Base-by-base conservation (phyloP, 75 land plant genomes). In the Sequoia sempervirens region DNA sequence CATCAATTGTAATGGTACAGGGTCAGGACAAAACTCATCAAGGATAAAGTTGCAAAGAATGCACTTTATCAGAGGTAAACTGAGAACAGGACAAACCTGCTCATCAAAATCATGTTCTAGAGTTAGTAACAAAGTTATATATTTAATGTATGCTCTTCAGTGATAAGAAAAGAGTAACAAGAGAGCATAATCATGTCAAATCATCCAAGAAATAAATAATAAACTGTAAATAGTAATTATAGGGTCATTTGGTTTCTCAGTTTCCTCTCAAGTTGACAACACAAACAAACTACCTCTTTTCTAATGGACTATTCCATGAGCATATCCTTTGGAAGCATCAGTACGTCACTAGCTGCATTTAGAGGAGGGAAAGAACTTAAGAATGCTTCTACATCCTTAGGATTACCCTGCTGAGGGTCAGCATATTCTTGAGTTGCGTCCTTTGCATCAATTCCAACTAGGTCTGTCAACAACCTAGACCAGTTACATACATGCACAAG, bases 261-360 rank as follows among this genome's bases (percentile, higher is more conserved):
- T 76, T 76, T 18, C 79, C 45, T 43, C 40, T 78, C 32, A 43
- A n/a, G 8, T n/a, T 78, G 9, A 43, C 30, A 78, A 32, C 12
- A n/a, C 28, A 78, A 28, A 78, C 4, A 78, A 15, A 78, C 69
- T 82, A 97, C 99, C 98, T 97, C 99, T 83, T 88, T 88, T 80
- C 99, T 89, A 70, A 97, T 84, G 45, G 93, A 82, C 70, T 87
- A 90, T 41, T 97, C 99, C 84, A 94, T 87, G 78, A 97, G 91
- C 99, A 97, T 94, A 82, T 97, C 95, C 80, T 97, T 97, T 0
- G 99, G 99, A 84, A 97, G 98, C 98, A 95, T 95, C 86, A 97
- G 82, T 32, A 97, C 90, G 83, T 93, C 98, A 84, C 99, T 93
- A 84, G 93, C 86, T 28, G 89, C 92, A 90, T 94, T 91, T 14